These are phyloP conservation scores for Cryptosporidium bovis DNA, from an alignment of 169 alveolate genomes.

Conservation along the genomic window DNA sequence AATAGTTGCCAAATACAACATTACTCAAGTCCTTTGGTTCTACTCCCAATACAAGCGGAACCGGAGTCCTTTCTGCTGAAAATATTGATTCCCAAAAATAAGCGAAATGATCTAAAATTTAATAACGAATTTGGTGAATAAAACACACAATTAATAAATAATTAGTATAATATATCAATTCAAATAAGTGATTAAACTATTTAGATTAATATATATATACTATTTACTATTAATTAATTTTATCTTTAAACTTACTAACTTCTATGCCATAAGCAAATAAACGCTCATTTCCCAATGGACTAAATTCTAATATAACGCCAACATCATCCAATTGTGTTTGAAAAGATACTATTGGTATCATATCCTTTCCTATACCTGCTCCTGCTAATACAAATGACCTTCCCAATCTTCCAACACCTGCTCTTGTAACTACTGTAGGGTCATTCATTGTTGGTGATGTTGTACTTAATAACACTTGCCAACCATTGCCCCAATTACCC, in stretches of 20 bases:
- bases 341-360: constrained; percentile 68
- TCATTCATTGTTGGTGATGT: constrained; percentile 33
- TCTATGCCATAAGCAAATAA: constrained; percentile 72
- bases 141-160: too few relatives aligned
- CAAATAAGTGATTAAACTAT: too few relatives aligned
- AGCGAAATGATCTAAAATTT: constrained; percentile 58
- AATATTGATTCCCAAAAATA: constrained; percentile 72
- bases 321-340: constrained; percentile 73
- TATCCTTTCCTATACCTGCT: constrained; percentile 57
- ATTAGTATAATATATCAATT: too few relatives aligned
- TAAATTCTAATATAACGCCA: constrained; percentile 57
- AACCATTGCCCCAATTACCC: constrained; percentile 74
- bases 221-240: not conserved
- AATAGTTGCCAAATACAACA: constrained; percentile 34
- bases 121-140: too few relatives aligned
- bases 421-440: constrained; percentile 44
- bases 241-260: constrained; percentile 61
- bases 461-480: constrained; percentile 59
- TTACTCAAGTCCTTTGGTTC: constrained; percentile 66
- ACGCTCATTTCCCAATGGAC: constrained; percentile 51
- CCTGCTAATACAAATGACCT: constrained; percentile 74
- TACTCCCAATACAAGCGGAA: constrained; percentile 49
- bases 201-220: not conserved
- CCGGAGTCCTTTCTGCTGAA: constrained; percentile 55
- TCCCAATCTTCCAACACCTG: constrained; percentile 73